These are phyloP conservation scores for Sungouiozyma ichnusensis DNA, from an alignment of 805 yeast genomes.

Conservation along the genomic window DNA sequence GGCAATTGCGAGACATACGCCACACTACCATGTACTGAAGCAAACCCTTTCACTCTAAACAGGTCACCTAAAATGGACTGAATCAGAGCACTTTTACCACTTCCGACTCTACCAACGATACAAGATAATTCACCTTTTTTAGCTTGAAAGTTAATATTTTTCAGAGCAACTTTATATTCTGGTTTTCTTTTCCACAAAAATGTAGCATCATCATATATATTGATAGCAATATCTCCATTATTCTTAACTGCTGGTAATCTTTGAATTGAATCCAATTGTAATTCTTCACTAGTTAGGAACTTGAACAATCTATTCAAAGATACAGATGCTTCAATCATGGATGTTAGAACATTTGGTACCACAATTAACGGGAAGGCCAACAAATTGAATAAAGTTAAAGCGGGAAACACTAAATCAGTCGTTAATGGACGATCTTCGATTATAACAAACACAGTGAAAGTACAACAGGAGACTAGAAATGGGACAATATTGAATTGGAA, in stretches of 20 bases:
- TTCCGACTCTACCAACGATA: conserved; percentile 82
- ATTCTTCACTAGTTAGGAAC: conserved; percentile 65
- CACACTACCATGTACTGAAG: conserved; percentile 59
- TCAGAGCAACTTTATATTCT: conserved; percentile 55
- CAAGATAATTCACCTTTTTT: conserved; percentile 73
- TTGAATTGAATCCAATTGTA: conserved; percentile 65
- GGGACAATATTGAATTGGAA: conserved; percentile 85
- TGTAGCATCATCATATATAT: conserved; percentile 49
- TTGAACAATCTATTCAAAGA: conserved; percentile 64
- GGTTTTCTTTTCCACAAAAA: conserved; percentile 73
- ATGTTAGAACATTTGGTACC: conserved; percentile 81
- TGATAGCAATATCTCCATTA: conserved; percentile 58
- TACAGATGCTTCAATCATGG: conserved; percentile 81
- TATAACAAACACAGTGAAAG: conserved; percentile 72
- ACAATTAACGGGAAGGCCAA: conserved; percentile 86
- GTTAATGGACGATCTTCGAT: conserved; percentile 55
- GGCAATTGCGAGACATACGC: conserved; percentile 93
- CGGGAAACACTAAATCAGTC: conserved; percentile 88
- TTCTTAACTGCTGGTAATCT: conserved; percentile 34
- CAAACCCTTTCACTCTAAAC: conserved; percentile 63
- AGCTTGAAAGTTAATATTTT: conserved; percentile 51
- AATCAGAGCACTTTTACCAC: conserved; percentile 78
- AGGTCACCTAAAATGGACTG: conserved; percentile 78
- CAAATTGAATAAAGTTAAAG: conserved; percentile 77
- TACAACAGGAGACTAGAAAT: conserved; percentile 75